A percentile compares a stretch with the other conserved stretches of the same genome.
Evolutionary conservation across 495 filamentous ascomycete species (phyloP).

Genomic region (Bacidia gigantensis): DNA sequence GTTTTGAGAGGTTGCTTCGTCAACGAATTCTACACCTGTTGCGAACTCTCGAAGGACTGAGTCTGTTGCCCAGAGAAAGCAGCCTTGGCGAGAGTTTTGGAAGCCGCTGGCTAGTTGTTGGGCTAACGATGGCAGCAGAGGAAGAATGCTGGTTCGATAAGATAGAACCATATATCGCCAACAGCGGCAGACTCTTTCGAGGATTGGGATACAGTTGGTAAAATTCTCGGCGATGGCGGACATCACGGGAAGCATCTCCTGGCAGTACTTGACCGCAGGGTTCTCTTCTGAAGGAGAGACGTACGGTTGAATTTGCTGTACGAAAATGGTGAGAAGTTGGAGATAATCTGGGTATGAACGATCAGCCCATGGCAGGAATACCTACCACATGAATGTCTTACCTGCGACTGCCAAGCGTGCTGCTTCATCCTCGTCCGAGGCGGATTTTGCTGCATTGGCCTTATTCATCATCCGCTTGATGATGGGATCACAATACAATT

Average conservation of each 20-base stretch:
- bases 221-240: constrained; percentile 76
- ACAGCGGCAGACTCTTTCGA: constrained; percentile 85
- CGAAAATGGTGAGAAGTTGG: constrained; percentile 80
- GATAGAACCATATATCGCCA: constrained; percentile 95
- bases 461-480: constrained; percentile 72
- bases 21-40: constrained; percentile 72
- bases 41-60: constrained; percentile 92
- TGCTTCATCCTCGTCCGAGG: constrained; percentile 68
- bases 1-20: constrained; percentile 63
- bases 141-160: constrained; percentile 77
- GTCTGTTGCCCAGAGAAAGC: constrained; percentile 94
- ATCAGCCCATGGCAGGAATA: constrained; percentile 18
- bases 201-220: constrained; percentile 67
- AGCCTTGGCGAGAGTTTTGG: constrained; percentile 73
- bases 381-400: constrained; percentile 26
- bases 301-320: constrained; percentile 66
- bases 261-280: constrained; percentile 90
- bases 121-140: constrained; percentile 71
- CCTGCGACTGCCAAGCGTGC: constrained; percentile 71
- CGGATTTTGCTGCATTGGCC: constrained; percentile 69
- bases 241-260: constrained; percentile 79
- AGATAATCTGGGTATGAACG: constrained; percentile 50
- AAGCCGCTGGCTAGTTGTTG: constrained; percentile 78
- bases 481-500: constrained; percentile 88
- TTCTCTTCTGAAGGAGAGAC: constrained; percentile 60